phyloP scores from a whole-genome alignment of 2,329 filamentous ascomycete species.

The Eurotiales sp. region DNA sequence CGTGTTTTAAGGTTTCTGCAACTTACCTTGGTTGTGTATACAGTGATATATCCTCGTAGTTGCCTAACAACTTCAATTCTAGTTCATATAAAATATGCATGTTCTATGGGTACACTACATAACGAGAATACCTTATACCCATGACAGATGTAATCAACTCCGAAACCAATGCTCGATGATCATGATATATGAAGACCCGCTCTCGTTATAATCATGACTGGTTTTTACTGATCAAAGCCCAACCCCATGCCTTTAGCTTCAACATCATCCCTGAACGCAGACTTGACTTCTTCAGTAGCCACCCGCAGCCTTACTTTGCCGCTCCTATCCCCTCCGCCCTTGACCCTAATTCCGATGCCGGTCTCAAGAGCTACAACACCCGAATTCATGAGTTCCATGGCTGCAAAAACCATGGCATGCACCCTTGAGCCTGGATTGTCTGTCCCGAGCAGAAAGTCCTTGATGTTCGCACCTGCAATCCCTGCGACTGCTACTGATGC shows the following conservation, averaged over 20 bases:
- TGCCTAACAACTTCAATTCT: too few relatives aligned
- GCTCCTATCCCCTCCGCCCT: slow-evolving; percentile 69
- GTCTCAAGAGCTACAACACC: slow-evolving; percentile 80
- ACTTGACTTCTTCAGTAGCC: slow-evolving; percentile 83
- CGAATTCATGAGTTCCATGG: slow-evolving; percentile 78
- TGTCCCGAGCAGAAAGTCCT: slow-evolving; percentile 55
- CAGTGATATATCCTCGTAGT: neutral
- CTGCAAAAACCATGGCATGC: slow-evolving; percentile 64
- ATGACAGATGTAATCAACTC: neutral
- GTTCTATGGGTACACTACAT: too few relatives aligned
- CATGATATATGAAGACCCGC: neutral
- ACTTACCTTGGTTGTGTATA: neutral
- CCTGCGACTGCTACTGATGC: slow-evolving; percentile 44
- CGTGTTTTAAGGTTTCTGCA: neutral
- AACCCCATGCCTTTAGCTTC: slow-evolving; percentile 80
- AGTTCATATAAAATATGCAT: too few relatives aligned
- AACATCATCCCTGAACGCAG: slow-evolving; percentile 82
- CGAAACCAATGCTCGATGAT: neutral
- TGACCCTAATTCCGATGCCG: slow-evolving; percentile 24
- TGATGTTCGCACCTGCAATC: slow-evolving; percentile 54
- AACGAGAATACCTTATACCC: too few relatives aligned
- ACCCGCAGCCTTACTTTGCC: slow-evolving; percentile 83
- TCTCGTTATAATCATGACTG: neutral
- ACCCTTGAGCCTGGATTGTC: slow-evolving; percentile 43
- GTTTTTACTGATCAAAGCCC: slow-evolving; percentile 32